Evolutionary conservation across 1,139 yeast genomes (phyloP).

Genomic region (Suhomyces bolitotheri): DNA sequence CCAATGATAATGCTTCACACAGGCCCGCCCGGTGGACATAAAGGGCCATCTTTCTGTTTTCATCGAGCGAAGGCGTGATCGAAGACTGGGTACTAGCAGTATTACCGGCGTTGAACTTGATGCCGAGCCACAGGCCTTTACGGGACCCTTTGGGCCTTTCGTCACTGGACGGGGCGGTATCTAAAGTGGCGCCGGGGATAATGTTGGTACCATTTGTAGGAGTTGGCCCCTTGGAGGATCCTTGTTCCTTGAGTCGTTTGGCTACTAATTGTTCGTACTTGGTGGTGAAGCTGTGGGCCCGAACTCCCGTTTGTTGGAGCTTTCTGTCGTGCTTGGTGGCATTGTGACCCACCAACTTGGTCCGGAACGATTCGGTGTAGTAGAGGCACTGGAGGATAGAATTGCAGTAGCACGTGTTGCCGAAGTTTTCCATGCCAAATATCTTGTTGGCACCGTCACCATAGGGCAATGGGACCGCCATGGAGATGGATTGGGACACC

Average conservation of each 20-base stretch:
- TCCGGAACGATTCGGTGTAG: constrained; percentile 69
- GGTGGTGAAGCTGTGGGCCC: constrained; percentile 47
- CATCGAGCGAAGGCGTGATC: constrained; percentile 9
- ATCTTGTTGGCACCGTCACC: constrained; percentile 74
- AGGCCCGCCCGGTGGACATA: constrained; percentile 33
- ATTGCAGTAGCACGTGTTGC: constrained; percentile 93
- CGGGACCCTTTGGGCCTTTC: constrained; percentile 35
- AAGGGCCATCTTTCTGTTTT: constrained; percentile 12
- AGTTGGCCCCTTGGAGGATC: constrained; percentile 11
- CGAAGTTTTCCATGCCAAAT: constrained; percentile 94
- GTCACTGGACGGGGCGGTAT: constrained; percentile 9
- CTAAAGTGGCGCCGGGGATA: constrained; percentile 1
- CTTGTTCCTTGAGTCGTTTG: constrained; percentile 41
- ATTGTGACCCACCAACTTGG: constrained; percentile 45
- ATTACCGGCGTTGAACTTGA: constrained; percentile 32
- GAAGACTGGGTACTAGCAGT: constrained; percentile 3
- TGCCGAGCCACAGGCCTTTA: constrained; percentile 44
- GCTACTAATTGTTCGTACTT: constrained; percentile 45
- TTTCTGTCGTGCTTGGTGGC: constrained; percentile 39
- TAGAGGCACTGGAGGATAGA: constrained; percentile 87
- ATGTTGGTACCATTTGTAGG: constrained; percentile 2
- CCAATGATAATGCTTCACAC: constrained; percentile 38
- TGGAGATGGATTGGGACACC: constrained; percentile 1
- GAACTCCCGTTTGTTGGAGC: constrained; percentile 41
- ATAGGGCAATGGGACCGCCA: constrained; percentile 12